These are phyloP conservation scores for Macroventuria anomochaeta DNA, from an alignment of 2,329 filamentous ascomycete species.

Conservation along the genomic window DNA sequence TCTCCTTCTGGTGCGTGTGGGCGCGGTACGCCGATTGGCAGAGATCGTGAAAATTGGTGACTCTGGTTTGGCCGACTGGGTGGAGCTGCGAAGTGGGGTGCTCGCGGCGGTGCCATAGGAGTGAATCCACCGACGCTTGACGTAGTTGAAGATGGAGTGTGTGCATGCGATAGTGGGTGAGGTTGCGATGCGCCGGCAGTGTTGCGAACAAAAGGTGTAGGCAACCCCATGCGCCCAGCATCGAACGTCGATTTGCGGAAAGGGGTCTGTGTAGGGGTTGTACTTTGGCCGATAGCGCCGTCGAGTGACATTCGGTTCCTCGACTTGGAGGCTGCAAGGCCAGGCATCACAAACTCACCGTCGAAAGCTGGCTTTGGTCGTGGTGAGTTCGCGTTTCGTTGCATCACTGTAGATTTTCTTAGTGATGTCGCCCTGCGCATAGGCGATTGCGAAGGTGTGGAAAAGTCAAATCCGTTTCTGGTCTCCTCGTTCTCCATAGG, in stretches of 20 bases:
- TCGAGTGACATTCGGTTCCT: constrained; percentile 80
- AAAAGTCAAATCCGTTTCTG: constrained; percentile 44
- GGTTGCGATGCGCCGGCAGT: constrained; percentile 49
- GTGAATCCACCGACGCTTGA: constrained; percentile 74
- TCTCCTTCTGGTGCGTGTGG: constrained; percentile 57
- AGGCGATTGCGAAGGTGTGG: constrained; percentile 46
- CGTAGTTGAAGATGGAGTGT: constrained; percentile 85
- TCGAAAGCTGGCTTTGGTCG: constrained; percentile 50
- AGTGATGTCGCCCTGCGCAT: constrained; percentile 69
- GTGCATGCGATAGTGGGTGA: constrained; percentile 84
- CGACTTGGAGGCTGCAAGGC: constrained; percentile 60
- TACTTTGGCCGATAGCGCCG: constrained; percentile 71
- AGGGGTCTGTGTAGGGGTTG: constrained; percentile 71
- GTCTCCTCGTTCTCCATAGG: constrained; percentile 33
- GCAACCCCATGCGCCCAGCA: constrained; percentile 34
- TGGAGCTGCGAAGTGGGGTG: constrained; percentile 31
- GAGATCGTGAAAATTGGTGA: constrained; percentile 71
- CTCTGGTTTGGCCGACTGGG: constrained; percentile 25
- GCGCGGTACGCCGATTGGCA: constrained; percentile 70
- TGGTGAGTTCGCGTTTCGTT: constrained; percentile 65
- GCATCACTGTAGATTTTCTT: constrained; percentile 85
- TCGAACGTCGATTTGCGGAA: constrained; percentile 46
- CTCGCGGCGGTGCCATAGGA: constrained; percentile 51
- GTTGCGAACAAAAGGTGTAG: constrained; percentile 31
- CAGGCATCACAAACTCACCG: constrained; percentile 61